A percentile compares a stretch with the other conserved stretches of the same genome.
phyloP scores from a whole-genome alignment of 176 grass and related monocot species.

The Ensete glaucum region DNA sequence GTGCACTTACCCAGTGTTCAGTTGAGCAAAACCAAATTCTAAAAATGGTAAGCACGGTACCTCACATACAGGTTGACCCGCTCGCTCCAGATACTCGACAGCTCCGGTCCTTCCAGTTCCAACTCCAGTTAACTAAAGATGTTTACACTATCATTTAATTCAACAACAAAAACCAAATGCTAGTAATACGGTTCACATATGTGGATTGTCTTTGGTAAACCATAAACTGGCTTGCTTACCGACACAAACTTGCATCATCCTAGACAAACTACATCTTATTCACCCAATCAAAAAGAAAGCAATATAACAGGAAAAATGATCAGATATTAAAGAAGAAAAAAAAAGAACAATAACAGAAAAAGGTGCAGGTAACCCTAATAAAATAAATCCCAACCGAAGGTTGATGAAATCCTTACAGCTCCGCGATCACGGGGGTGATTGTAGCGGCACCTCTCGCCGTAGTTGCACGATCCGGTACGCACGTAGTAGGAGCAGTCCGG shows the following conservation, averaged over 20 bases:
- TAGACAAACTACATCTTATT: not conserved
- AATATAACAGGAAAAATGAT: not conserved
- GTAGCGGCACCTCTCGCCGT: conserved; percentile 86
- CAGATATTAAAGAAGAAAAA: not conserved
- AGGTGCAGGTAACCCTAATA: not conserved
- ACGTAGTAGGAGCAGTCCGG: conserved; percentile 75
- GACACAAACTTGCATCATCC: not conserved
- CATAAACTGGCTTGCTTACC: not conserved
- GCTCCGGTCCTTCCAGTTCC: conserved; percentile 24
- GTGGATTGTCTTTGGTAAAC: not conserved
- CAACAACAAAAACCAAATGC: not conserved
- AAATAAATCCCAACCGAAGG: not conserved
- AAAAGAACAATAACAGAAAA: not conserved
- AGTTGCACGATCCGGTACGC: conserved; percentile 74
- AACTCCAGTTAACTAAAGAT: conserved; percentile 18
- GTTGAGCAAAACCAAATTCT: conserved; percentile 5
- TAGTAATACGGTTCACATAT: not conserved
- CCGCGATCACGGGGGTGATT: conserved; percentile 75
- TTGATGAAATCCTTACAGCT: conserved; percentile 33
- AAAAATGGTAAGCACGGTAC: conserved; percentile 28
- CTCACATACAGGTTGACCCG: conserved; percentile 63
- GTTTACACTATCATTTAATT: not conserved
- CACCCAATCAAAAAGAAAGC: not conserved
- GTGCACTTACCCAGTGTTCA: not conserved
- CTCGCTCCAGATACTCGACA: conserved; percentile 58